Conservation (phyloP, 164 flowering plant genomes). For the Sedum album region DNA sequence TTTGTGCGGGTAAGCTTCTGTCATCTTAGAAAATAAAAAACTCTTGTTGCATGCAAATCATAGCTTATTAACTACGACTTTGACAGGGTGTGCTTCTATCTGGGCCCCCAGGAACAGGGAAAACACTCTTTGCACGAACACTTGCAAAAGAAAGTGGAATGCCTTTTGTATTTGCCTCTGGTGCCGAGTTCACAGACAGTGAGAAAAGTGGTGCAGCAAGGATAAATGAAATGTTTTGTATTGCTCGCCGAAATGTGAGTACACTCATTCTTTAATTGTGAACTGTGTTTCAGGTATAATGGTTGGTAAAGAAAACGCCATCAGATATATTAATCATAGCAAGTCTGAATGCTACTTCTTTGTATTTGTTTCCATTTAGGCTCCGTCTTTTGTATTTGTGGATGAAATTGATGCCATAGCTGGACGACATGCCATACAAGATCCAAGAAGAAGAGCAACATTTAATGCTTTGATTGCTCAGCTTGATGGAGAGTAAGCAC, state of each 20-base stretch:
- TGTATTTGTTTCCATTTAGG: conserved; percentile 33
- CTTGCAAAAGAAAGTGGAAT: conserved; percentile 92
- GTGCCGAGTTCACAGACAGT: conserved; percentile 95
- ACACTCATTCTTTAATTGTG: conserved; percentile 1
- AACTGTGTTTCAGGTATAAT: background rate
- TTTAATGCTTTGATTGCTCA: conserved; percentile 82
- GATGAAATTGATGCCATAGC: conserved; percentile 99
- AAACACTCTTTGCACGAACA: conserved; percentile 95
- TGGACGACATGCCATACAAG: conserved; percentile 82
- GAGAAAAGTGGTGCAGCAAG: conserved; percentile 88
- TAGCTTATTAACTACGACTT: conserved; percentile 5
- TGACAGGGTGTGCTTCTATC: conserved; percentile 91
- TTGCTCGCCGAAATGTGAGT: conserved; percentile 87
- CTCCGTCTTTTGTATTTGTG: conserved; percentile 87
- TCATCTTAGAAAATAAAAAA: conserved; percentile 3
- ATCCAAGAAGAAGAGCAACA: conserved; percentile 74
- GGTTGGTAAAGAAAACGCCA: background rate
- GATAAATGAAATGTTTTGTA: conserved; percentile 82
- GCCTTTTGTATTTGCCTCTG: conserved; percentile 97
- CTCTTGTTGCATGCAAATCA: background rate
- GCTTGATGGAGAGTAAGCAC: conserved; percentile 94
- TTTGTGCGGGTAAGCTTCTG: conserved; percentile 77
- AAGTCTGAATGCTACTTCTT: background rate
- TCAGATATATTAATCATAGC: background rate
- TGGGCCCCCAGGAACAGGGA: conserved; percentile 99